A percentile compares a stretch with the other conserved stretches of the same genome.
Evolutionary conservation across 1,139 yeast genomes (phyloP).

Genomic region (Pichia sp.): DNA sequence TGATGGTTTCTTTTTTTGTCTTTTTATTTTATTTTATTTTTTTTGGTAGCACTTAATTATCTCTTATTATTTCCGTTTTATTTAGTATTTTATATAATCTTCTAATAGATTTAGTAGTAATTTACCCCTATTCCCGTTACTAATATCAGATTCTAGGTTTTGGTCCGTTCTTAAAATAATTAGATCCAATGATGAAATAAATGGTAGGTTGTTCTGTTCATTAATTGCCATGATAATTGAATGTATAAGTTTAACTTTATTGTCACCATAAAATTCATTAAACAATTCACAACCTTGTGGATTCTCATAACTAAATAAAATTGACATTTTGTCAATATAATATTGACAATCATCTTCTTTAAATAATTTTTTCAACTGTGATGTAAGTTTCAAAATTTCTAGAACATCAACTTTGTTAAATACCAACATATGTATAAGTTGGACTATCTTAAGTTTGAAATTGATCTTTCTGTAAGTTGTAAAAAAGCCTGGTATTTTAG

Average conservation of each 20-base stretch:
- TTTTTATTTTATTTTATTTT: too few species aligned
- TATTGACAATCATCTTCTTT: slow-evolving; percentile 27
- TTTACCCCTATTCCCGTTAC: slow-evolving; percentile 18
- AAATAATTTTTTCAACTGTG: slow-evolving; percentile 37
- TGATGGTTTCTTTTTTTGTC: too few species aligned
- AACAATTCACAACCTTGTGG: slow-evolving; percentile 33
- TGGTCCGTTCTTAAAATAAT: slow-evolving; percentile 17
- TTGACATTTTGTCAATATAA: slow-evolving; percentile 37
- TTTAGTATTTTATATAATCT: slow-evolving; percentile 25
- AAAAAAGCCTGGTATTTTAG: slow-evolving; percentile 36
- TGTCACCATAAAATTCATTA: slow-evolving; percentile 32
- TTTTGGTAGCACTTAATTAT: too few species aligned
- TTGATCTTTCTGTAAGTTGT: slow-evolving; percentile 35
- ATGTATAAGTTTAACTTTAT: slow-evolving; percentile 36
- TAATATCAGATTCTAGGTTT: slow-evolving; percentile 23
- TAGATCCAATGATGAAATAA: slow-evolving; percentile 21
- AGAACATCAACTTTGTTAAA: slow-evolving; percentile 14
- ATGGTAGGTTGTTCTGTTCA: slow-evolving; percentile 12
- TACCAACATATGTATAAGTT: slow-evolving; percentile 41
- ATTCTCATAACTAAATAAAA: slow-evolving; percentile 47
- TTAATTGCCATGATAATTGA: slow-evolving; percentile 37
- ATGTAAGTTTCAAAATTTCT: slow-evolving; percentile 42
- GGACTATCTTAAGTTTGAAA: slow-evolving; percentile 50
- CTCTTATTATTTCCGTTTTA: too few species aligned
- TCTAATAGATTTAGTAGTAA: slow-evolving; percentile 33